Base-by-base conservation (phyloP, 306 rosid species). In the Prunus dulcis region DNA sequence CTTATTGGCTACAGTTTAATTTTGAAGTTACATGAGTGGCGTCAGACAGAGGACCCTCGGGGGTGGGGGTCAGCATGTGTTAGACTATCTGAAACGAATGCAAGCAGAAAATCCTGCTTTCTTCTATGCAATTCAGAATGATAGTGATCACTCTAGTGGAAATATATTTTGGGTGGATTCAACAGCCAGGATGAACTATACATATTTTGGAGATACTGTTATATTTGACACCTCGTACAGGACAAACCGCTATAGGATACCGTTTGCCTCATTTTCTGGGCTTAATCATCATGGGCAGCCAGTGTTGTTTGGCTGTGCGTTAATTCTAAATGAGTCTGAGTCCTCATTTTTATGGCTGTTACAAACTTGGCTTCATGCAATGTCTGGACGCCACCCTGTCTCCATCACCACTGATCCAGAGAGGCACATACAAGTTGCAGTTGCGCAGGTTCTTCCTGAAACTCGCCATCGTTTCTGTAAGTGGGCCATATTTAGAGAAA, bases 131-230 rank as follows among this genome's bases (percentile, higher is more conserved):
- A 81, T 93, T 63, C 97, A 93, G 85, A 61, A 78, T 64, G 93
- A 88, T 50, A 82, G 69, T 61, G 91, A 81, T 80, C 89, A 83
- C 17, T n/a, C 81, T 2, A 72, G 80, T 66, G 93, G 92, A 20
- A 93, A 87, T 84, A 83, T 93, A 67, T 89, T 93, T 74, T 93
- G 98, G 98, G 92, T 82, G 10, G 92, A 93, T 84, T 88, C 90
- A 69, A 79, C 83, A 1, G 87, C 83, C 23, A 93, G 88, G 81
- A 79, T 79, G 83, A 89, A 89, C 84, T 88, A 91, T 84, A 83
- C 87, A 52, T 86, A 86, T 82, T 93, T 93, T 82, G 95, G 97
- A 46, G 98, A 93, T 79, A 80, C 97, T 57, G 89, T 91, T 73
- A 79, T 84, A 63, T 89, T 93, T 12, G 96, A 93, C 83, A 84